Evolutionary conservation across 257 asterid genomes (phyloP).

Genomic region (Handroanthus guayacan): DNA sequence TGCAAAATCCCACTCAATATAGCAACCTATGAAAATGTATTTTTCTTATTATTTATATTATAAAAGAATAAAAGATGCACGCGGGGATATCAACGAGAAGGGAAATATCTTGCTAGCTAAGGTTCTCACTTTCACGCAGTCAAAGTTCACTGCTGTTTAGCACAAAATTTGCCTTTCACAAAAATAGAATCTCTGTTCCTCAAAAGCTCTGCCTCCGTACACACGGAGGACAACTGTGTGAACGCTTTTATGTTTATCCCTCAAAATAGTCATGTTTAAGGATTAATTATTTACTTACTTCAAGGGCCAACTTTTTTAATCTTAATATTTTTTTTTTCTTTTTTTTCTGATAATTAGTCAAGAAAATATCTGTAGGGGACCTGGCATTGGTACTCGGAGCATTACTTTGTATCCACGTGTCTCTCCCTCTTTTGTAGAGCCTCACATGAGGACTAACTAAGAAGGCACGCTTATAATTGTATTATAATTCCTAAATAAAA

Average conservation of each 20-base stretch:
- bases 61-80: background rate
- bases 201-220: conserved; percentile 42
- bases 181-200: conserved; percentile 25
- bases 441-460: conserved; percentile 34
- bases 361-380: conserved; percentile 23
- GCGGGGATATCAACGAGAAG: background rate
- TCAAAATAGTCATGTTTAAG: background rate
- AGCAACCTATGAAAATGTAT: background rate
- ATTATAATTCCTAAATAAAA: too few relatives aligned
- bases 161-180: background rate
- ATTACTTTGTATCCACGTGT: conserved; percentile 42
- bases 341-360: conserved; percentile 15
- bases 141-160: background rate
- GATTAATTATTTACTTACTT: background rate
- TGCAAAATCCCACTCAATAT: background rate
- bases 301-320: background rate
- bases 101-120: conserved; percentile 1
- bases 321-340: background rate
- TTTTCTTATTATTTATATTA: background rate
- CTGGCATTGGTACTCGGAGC: conserved; percentile 56
- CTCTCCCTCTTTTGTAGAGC: conserved; percentile 48
- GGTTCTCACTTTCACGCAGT: background rate
- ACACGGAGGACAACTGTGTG: conserved; percentile 26
- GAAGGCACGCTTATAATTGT: too few relatives aligned
- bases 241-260: background rate